phyloP scores from a whole-genome alignment of 352 stramenopile genomes.

The Phytophthora nicotianae region DNA sequence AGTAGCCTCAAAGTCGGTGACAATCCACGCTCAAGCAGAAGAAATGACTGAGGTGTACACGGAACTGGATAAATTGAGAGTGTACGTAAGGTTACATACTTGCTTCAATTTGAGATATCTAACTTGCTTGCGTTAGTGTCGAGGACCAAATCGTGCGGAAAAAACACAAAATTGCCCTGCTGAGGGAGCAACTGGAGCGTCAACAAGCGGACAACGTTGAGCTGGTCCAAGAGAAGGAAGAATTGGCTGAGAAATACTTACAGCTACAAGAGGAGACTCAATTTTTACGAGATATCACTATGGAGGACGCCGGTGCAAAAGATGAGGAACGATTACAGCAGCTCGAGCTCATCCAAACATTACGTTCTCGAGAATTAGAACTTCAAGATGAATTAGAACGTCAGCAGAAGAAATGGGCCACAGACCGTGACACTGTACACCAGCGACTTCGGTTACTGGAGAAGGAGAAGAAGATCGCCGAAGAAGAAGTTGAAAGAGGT shows the following conservation, averaged over 20 bases:
- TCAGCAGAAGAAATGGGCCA: slow-evolving; percentile 63
- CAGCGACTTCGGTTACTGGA: slow-evolving; percentile 59
- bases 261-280: slow-evolving; percentile 62
- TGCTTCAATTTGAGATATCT: background rate
- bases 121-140: slow-evolving; percentile 23
- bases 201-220: slow-evolving; percentile 57
- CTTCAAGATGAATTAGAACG: slow-evolving; percentile 61
- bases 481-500: slow-evolving; percentile 38
- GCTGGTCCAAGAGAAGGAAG: slow-evolving; percentile 61
- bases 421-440: slow-evolving; percentile 49
- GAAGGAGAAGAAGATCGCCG: slow-evolving; percentile 55
- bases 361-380: slow-evolving; percentile 53
- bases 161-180: slow-evolving; percentile 41
- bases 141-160: slow-evolving; percentile 45
- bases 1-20: slow-evolving; percentile 56
- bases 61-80: slow-evolving; percentile 61
- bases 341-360: slow-evolving; percentile 60
- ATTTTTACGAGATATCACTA: slow-evolving; percentile 56
- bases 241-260: slow-evolving; percentile 40
- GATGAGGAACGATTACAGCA: slow-evolving; percentile 63
- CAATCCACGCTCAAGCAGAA: slow-evolving; percentile 61
- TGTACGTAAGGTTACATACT: slow-evolving; percentile 19
- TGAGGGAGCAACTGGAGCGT: slow-evolving; percentile 48
- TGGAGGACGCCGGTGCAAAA: slow-evolving; percentile 53
- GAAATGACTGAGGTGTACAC: slow-evolving; percentile 64